Evolutionary conservation across 2,329 filamentous ascomycete genomes (phyloP), one percentile per base, ranked within the genome.

Genomic region (Monilinia vaccinii-corymbosi): DNA sequence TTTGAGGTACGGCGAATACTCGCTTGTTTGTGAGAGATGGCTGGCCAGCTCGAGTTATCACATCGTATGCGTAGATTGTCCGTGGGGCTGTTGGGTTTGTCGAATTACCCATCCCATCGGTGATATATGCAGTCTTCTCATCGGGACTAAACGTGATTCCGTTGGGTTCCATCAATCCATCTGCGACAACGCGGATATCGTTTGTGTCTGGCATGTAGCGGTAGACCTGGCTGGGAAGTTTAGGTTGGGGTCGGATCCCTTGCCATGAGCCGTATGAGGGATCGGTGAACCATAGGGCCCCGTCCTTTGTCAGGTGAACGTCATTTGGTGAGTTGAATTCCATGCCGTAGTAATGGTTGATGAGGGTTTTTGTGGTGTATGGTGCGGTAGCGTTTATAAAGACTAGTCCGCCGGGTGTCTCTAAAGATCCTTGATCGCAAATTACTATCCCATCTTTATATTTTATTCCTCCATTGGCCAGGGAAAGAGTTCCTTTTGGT

Each of bases 241-340:
- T 77, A 0, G 82, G 82, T 4, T 70, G 62, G 0, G 80, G 78
- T 0, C 82, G 75, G 65, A 86, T 85, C 36, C 80, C 75, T 67
- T 85, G 82, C 48, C 79, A 73, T 60, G 76, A 81, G 4, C 81
- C 83, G 61, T 85, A 86, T 7, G 78, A 75, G 0, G 80, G 78
- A 60, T 86, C 83, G 1, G 82, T 86, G 65, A 86, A 85, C 73
- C 83, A 86, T 16, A 86, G 70, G 25, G 83, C 78, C 28, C 76
- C 75, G 55, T 78, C 83, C 16, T 69, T 68, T 28, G 81, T 76
- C 63, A 83, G 76, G 5, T 76, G 74, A 0, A 81, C 74, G 60
- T 86, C 83, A 62, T 86, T 85, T 21, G 83, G 71, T 0, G 81
- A 84, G 68, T 78, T 82, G 72, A 85, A 85, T 49, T 60, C 76